Conservation (phyloP, 345 rosid species). For the Salix koriyanagi region DNA sequence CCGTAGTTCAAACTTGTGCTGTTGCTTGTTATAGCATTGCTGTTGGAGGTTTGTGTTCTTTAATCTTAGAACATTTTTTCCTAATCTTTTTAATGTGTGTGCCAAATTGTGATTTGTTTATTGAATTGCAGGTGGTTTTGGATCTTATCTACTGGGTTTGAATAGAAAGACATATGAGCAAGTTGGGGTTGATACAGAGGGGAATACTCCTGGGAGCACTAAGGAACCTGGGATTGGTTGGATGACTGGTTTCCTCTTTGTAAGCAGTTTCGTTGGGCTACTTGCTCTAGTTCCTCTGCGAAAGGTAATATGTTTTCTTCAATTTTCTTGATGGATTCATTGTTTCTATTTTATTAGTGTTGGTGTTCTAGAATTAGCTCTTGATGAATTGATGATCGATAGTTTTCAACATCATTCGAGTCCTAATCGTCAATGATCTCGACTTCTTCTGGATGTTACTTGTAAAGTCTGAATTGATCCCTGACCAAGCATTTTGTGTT, state of each 20-base stretch:
- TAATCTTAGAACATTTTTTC: neutral
- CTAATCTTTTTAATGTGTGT: neutral
- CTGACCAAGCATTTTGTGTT: neutral
- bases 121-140: conserved; percentile 74
- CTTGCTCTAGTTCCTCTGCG: conserved; percentile 83
- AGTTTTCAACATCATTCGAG: neutral
- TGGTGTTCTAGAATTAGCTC: neutral
- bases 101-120: neutral
- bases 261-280: conserved; percentile 71
- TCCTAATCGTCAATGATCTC: neutral
- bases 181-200: conserved; percentile 57
- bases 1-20: conserved; percentile 85
- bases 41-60: conserved; percentile 54
- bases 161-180: conserved; percentile 63
- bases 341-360: neutral
- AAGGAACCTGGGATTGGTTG: conserved; percentile 88
- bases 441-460: neutral
- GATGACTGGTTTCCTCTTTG: conserved; percentile 84
- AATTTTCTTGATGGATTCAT: neutral
- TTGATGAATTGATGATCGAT: neutral
- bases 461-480: conserved; percentile 6
- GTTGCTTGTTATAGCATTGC: conserved; percentile 93
- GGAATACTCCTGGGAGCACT: conserved; percentile 59
- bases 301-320: conserved; percentile 40
- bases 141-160: conserved; percentile 80